Base-by-base conservation (phyloP, 2,329 filamentous ascomycete species). In the Corinectria fuckeliana region DNA sequence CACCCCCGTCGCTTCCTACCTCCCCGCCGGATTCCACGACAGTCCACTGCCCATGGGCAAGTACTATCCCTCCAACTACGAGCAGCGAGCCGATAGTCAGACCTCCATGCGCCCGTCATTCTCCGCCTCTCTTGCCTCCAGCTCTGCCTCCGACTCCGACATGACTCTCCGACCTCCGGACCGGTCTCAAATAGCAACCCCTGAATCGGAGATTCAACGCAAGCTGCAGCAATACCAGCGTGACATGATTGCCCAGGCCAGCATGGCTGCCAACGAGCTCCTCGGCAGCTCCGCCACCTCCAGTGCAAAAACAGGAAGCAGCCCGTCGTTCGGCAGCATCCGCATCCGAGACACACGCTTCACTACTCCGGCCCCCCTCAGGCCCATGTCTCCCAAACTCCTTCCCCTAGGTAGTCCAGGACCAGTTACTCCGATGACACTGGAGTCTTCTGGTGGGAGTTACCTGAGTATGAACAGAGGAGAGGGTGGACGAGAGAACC, bases 11-110 rank as follows among this genome's bases (percentile, higher is more conserved):
- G 74, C 82, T 8, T 83, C 82, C 1, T 85, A 84, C 60, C 75
- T 82, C 28, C 81, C 83, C 6, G 79, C 78, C 23, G 82, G 82
- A 2, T 75, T 80, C 34, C 78, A 81, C 49, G 79, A 80, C 34
- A 78, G 73, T 32, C 73, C 78, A 4, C 73, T 86, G 28, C 83
- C 85, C 0, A 77, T 86, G 74, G 86, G 86, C 21, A 88, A 88
- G 73, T 88, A 88, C 66, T 87, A 88, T 58, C 86, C 86, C 0
- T 82, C 84, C 23, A 88, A 88, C 72, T 88, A 86, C 66, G 83
- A 86, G 64, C 77, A 75, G 25, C 71, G 77, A 49, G 75, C 73
- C 49, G 63, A 61, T 18, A 63, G 63, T 7, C 62, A 70, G 20
- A 48, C 68, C 34, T 64, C 58, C n/a, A 39, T 64, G 5, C 69